Evolutionary conservation across 2,329 filamentous ascomycete genomes (phyloP), one percentile per base, ranked within the genome.

Genomic region (Talaromyces sp.): DNA sequence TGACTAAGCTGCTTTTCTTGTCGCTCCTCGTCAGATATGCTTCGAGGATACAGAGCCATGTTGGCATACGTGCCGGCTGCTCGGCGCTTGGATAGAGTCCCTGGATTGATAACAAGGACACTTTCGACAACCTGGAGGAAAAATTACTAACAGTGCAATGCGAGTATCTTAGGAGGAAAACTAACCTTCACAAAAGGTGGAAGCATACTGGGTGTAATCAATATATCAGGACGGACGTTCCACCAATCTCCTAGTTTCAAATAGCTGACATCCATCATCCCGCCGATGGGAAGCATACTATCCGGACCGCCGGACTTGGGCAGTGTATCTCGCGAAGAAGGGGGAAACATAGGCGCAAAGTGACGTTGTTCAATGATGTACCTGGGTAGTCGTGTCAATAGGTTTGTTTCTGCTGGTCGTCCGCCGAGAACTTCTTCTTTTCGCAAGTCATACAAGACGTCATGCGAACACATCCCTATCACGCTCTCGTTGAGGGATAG

Each of bases 231-330:
- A 61, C 88, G 83, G 2, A 93, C 90, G 68, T 90, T 91, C 72
- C 95, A 85, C 87, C 96, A 96, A 78, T 98, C 95, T 19, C 92
- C 93, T 19, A 98, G 80, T 79, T 95, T 94, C 70, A 96, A 75
- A 77, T 95, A 97, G 68, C 89, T 89, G 22, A 91, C 80, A 76
- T 99, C 95, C 60, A 98, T 76, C 82, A 90, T 88, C 0, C 92
- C 88, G 0, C 93, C 93, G 0, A 90, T 88, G 4, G 86, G 87
- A 43, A 86, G 71, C 0, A 84, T 86, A 65, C 85, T 83, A 19
- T 80, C 82, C 41, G 50, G 16, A 1, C 84, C 85, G 0, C 87
- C 88, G 1, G 87, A 87, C 74, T 85, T 89, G 35, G 89, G 87
- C 63, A 92, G 79, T 69, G 81, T 86, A 65, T 86, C 83, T 58